Conservation (phyloP, 192 early-diverging fungal genomes). For the Lunasporangiospora selenospora region DNA sequence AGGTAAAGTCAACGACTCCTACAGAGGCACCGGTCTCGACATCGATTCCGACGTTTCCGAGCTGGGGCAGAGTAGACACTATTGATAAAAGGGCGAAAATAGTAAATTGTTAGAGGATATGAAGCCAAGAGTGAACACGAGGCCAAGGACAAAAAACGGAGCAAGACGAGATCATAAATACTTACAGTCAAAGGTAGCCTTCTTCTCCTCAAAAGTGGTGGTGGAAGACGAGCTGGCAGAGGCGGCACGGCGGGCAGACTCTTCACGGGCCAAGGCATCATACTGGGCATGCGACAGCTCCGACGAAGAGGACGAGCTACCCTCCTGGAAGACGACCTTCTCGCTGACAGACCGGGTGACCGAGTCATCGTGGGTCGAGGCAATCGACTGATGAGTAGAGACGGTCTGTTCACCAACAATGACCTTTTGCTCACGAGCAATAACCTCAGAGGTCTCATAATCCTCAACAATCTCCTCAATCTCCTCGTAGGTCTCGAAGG, state of each 20-base stretch:
- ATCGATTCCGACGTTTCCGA: constrained; percentile 6
- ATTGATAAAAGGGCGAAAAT: background rate
- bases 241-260: background rate
- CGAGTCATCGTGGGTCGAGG: constrained; percentile 24
- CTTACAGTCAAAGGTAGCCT: constrained; percentile 39
- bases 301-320: background rate
- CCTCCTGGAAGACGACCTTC: constrained; percentile 10
- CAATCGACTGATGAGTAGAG: constrained; percentile 17
- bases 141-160: too few relatives aligned
- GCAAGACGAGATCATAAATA: too few relatives aligned
- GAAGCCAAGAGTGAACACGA: too few relatives aligned
- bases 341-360: constrained; percentile 8
- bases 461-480: constrained; percentile 39
- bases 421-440: constrained; percentile 19
- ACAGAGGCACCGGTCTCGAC: constrained; percentile 3
- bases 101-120: background rate
- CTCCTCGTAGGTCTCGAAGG: constrained; percentile 17
- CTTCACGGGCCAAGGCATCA: constrained; percentile 8
- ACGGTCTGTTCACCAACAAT: constrained; percentile 1
- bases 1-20: background rate
- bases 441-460: constrained; percentile 12
- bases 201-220: constrained; percentile 17
- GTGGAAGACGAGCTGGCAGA: background rate
- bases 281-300: constrained; percentile 12
- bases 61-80: constrained; percentile 24